These are phyloP conservation scores for Lentinula raphanica DNA, from an alignment of 768 basidiomycete genomes.

Conservation along the genomic window DNA sequence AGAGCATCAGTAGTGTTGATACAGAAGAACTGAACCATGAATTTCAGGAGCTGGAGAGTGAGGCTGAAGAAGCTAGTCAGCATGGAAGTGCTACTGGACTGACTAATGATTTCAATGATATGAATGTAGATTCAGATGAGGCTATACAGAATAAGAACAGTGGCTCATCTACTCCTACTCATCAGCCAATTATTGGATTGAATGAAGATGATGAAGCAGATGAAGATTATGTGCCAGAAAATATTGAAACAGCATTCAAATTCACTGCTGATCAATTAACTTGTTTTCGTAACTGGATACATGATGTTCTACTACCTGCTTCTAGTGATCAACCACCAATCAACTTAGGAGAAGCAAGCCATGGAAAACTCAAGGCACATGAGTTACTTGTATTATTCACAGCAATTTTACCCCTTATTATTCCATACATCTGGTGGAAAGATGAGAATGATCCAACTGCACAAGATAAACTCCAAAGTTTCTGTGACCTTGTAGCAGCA, in stretches of 20 bases:
- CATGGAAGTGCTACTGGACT: no score
- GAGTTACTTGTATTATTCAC: conserved; percentile 23
- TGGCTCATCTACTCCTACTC: no score
- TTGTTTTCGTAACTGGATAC: conserved; percentile 16
- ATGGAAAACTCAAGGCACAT: conserved; percentile 31
- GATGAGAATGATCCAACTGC: background rate
- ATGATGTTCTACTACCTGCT: conserved; percentile 13
- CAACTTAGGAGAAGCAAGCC: conserved; percentile 25
- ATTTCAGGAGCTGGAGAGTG: background rate
- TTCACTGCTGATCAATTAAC: conserved; percentile 6
- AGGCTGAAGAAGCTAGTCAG: no score
- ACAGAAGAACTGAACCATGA: conserved; percentile 5
- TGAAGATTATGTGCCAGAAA: background rate
- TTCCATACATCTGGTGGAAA: conserved; percentile 24
- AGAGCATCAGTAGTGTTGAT: conserved; percentile 10
- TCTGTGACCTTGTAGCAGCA: conserved; percentile 20
- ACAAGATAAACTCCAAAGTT: conserved; percentile 14
- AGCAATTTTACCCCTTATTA: conserved; percentile 22
- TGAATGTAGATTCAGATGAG: no score
- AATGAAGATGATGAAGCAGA: conserved; percentile 8
- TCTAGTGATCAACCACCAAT: conserved; percentile 20
- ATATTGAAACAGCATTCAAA: background rate
- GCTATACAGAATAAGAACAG: no score
- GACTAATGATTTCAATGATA: no score
- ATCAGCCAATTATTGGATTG: background rate